A percentile compares a stretch with the other conserved stretches of the same genome.
Conservation (phyloP, 495 filamentous ascomycete species). For the Cairneyella variabilis region DNA sequence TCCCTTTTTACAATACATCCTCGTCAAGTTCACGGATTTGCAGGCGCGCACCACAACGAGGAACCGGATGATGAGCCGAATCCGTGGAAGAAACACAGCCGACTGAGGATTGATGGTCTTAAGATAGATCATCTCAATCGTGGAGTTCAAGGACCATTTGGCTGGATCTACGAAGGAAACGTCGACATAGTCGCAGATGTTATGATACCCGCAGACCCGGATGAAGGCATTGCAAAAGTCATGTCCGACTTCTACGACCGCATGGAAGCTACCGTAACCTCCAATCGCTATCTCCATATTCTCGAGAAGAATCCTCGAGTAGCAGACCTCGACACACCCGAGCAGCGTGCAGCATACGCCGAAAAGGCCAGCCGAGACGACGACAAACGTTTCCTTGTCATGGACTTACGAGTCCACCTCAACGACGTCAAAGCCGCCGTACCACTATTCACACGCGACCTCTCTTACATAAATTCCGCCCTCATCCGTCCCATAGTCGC, state of each 20-base stretch:
- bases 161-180: slow-evolving; percentile 94
- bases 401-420: slow-evolving; percentile 86
- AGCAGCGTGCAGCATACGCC: slow-evolving; percentile 10
- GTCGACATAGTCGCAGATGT: slow-evolving; percentile 97
- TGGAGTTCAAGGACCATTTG: slow-evolving; percentile 89
- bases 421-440: slow-evolving; percentile 90
- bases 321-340: slow-evolving; percentile 21
- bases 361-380: slow-evolving; percentile 29
- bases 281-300: slow-evolving; percentile 54
- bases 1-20: slow-evolving; percentile 97
- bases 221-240: slow-evolving; percentile 85
- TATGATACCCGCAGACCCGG: slow-evolving; percentile 81
- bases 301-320: slow-evolving; percentile 32
- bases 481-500: slow-evolving; percentile 96
- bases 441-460: slow-evolving; percentile 80
- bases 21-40: slow-evolving; percentile 73
- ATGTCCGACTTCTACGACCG: slow-evolving; percentile 93
- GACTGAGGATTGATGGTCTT: slow-evolving; percentile 86
- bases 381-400: slow-evolving; percentile 72
- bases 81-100: slow-evolving; percentile 86
- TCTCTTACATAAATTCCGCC: slow-evolving; percentile 94
- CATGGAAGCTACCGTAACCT: slow-evolving; percentile 85
- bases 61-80: slow-evolving; percentile 45
- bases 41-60: slow-evolving; percentile 46
- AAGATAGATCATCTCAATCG: slow-evolving; percentile 96